phyloP scores from a whole-genome alignment of 1,284 basidiomycete genomes.

The Apiotrichum veenhuisii region DNA sequence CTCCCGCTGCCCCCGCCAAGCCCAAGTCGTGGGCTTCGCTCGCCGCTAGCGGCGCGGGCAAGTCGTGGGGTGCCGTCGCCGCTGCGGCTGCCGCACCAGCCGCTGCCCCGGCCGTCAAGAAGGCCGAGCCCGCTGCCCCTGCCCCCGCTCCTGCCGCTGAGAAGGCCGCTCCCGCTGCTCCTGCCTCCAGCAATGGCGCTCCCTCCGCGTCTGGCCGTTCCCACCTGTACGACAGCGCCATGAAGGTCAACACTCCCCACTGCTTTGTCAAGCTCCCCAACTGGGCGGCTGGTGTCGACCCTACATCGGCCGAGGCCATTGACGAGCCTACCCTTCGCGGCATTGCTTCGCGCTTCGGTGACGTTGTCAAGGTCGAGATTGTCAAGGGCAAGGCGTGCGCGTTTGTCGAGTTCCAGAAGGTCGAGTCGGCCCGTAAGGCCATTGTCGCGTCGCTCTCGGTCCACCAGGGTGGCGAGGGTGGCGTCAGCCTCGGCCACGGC shows the following conservation, averaged over 20 bases:
- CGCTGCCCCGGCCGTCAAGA: conserved; percentile 25
- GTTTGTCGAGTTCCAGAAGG: conserved; percentile 79
- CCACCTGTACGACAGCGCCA: conserved; percentile 58
- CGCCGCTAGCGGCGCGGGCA: conserved; percentile 75
- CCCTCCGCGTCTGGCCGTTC: conserved; percentile 37
- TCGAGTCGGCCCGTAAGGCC: conserved; percentile 79
- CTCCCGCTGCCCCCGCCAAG: conserved; percentile 48
- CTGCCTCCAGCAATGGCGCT: conserved; percentile 11
- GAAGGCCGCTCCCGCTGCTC: conserved; percentile 26
- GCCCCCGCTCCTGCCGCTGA: conserved; percentile 19
- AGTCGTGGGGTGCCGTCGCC: conserved; percentile 55
- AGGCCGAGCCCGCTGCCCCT: conserved; percentile 5
- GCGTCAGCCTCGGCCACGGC: conserved; percentile 60
- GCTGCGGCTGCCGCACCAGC: conserved; percentile 52
- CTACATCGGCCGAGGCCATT: conserved; percentile 69
- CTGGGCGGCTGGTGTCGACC: conserved; percentile 44
- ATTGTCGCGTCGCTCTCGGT: conserved; percentile 67
- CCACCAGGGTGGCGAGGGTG: conserved; percentile 76
- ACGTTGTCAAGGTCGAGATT: conserved; percentile 83
- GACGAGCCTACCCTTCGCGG: conserved; percentile 59
- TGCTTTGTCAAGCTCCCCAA: conserved; percentile 75
- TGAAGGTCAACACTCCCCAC: conserved; percentile 62
- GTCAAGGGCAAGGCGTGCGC: conserved; percentile 86
- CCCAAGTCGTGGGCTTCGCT: conserved; percentile 87
- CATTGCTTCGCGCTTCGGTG: conserved; percentile 72